Percentiles rank a stretch among this genome's conserved stretches.
Conservation (phyloP, 2,329 filamentous ascomycete genomes). For the Furcasterigmium sp. region DNA sequence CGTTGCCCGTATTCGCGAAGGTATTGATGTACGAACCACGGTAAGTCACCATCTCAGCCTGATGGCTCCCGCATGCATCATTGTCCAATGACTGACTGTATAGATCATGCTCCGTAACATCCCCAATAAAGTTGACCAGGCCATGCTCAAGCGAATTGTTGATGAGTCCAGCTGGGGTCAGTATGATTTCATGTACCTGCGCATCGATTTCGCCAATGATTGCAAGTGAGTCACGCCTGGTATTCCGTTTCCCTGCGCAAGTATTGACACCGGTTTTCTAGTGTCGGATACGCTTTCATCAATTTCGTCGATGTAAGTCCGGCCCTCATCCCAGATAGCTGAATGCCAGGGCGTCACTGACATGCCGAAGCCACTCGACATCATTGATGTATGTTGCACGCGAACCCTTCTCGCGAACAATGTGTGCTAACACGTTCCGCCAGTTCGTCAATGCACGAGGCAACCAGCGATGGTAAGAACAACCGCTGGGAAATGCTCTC, state of each 20-base stretch:
- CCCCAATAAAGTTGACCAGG: conserved; percentile 80
- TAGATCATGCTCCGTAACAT: conserved; percentile 95
- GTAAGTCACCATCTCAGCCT: conserved; percentile 36
- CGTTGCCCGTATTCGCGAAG: conserved; percentile 53
- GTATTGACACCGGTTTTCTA: too few relatives aligned
- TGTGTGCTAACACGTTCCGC: too few relatives aligned
- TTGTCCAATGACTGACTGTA: conserved; percentile 1
- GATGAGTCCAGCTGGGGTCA: conserved; percentile 74
- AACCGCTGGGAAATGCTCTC: neutral
- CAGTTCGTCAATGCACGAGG: conserved; percentile 69
- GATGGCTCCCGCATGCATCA: neutral
- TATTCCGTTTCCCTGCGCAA: too few relatives aligned
- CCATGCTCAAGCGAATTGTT: conserved; percentile 71
- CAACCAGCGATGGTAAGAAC: conserved; percentile 63
- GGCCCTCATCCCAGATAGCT: too few relatives aligned
- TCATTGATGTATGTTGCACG: conserved; percentile 55
- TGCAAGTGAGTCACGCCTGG: conserved; percentile 83
- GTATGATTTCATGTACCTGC: conserved; percentile 93
- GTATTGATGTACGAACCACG: conserved; percentile 70
- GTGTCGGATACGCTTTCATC: conserved; percentile 95
- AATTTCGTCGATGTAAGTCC: conserved; percentile 81
- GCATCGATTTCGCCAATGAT: conserved; percentile 81
- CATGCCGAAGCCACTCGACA: conserved; percentile 57
- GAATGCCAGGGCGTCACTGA: conserved; percentile 25
- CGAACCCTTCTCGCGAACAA: conserved; percentile 15